Base-by-base conservation (phyloP, 257 asterid genomes). In the Jacaranda mimosifolia region DNA sequence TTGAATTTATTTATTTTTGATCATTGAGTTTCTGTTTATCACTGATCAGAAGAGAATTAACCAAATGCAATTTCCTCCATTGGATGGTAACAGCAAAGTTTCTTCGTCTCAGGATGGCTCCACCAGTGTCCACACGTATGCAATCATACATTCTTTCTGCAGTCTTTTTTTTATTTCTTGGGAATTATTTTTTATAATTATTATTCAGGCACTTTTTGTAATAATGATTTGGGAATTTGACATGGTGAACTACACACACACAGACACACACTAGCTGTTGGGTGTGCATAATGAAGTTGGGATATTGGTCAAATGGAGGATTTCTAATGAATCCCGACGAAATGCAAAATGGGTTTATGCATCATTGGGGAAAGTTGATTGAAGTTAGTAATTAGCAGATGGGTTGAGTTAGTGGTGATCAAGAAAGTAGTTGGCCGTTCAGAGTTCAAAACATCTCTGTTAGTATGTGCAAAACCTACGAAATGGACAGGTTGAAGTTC, bases 61-160 rank as follows among this genome's bases (percentile, higher is more conserved):
- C 74, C 91, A 85, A 70, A 85, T 83, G 93, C 89, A 86, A 80
- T 52, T 83, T 68, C 78, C 85, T 70, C 78, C 85, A 9, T 43
- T 57, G 83, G 89, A 83, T 80, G 58, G 49, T 10, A 40, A 18
- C 66, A 65, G 32, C 69, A 77, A 66, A 38, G 83, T 56, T 75
- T 69, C 85, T 70, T 69, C 82, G 49, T 73, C 87, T 59, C 85
- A 74, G 55, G 83, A 82, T 78, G 86, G 77, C 59, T 75, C 89
- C 84, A 42, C 65, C 73, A 74, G 56, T 77, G 51, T 32, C 77
- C 82, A 63, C 77, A 81, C 86, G 94, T 91, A 74, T n/a, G 70
- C 70, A 32, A 17, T 57, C 8, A 4, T 48, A 36, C 35, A 13
- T 49, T 18, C n/a, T 51, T 57, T 52, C 6, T 42, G 56, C 56